Conservation (phyloP, 208 protist species). For the Acanthamoeba triangularis region DNA sequence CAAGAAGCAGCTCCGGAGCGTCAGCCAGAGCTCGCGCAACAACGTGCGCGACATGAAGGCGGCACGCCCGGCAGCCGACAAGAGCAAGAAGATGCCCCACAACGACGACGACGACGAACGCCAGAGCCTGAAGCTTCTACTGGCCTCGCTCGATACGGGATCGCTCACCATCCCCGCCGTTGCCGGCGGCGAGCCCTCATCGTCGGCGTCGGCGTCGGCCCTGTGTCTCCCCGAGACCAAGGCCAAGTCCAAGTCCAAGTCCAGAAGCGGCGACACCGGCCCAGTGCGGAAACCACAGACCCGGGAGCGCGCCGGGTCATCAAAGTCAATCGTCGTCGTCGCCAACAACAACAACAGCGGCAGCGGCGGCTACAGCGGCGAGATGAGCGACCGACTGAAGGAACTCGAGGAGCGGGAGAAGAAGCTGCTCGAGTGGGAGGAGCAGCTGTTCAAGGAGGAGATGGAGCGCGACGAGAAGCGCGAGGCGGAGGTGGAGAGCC, state of each 20-base stretch:
- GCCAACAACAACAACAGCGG: neutral
- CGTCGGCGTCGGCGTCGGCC: neutral
- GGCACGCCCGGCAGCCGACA: neutral
- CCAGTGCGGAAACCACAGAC: neutral
- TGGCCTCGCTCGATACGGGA: neutral
- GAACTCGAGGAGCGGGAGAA: conserved; percentile 8
- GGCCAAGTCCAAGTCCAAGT: neutral
- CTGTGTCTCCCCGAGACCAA: neutral
- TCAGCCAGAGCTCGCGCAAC: neutral
- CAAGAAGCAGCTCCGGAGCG: neutral
- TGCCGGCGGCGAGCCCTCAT: neutral
- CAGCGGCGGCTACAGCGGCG: neutral
- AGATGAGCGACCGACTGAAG: neutral
- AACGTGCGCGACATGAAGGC: neutral
- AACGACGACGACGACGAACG: neutral
- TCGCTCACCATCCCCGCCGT: neutral
- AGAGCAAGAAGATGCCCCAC: neutral
- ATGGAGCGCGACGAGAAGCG: neutral
- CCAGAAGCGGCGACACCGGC: neutral
- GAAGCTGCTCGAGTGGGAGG: conserved; percentile 45
- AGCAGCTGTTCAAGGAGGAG: conserved; percentile 51
- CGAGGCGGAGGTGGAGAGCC: neutral
- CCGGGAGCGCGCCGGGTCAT: too few relatives aligned
- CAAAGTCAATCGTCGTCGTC: too few relatives aligned
- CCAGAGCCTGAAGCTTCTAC: neutral